A percentile compares a stretch with the other conserved stretches of the same genome.
Evolutionary conservation across 2,329 filamentous ascomycete species (phyloP).

Genomic region (Talaromyces albobiverticillius): DNA sequence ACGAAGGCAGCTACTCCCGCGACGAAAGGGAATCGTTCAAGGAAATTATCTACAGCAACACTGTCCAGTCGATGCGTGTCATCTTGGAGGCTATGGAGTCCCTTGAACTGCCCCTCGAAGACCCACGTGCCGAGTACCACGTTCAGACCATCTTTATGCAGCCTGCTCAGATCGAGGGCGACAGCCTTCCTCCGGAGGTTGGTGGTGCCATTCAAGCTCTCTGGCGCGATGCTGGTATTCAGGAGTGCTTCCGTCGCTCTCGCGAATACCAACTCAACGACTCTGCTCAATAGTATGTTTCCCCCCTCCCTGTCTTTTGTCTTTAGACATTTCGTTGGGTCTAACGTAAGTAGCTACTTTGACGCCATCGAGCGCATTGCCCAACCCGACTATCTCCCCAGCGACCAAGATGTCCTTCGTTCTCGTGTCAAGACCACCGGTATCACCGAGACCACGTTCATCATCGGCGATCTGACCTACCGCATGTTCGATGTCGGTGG

Average conservation of each 20-base stretch:
- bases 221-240: conserved; percentile 90
- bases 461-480: conserved; percentile 91
- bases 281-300: conserved; percentile 91
- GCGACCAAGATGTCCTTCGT: conserved; percentile 89
- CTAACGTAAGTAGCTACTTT: conserved; percentile 79
- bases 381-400: conserved; percentile 87
- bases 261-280: conserved; percentile 96
- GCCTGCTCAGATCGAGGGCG: conserved; percentile 91
- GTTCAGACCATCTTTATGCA: conserved; percentile 99
- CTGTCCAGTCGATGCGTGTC: conserved; percentile 67
- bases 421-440: conserved; percentile 97
- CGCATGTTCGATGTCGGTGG: conserved; percentile 98
- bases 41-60: conserved; percentile 71
- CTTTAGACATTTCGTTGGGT: conserved; percentile 32
- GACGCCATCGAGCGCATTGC: conserved; percentile 91
- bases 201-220: conserved; percentile 87
- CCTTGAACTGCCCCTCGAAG: conserved; percentile 76
- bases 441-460: conserved; percentile 96
- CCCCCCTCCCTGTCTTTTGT: not conserved
- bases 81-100: conserved; percentile 68
- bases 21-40: conserved; percentile 73
- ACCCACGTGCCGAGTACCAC: conserved; percentile 92
- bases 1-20: conserved; percentile 97
- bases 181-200: conserved; percentile 90
- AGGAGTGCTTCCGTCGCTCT: conserved; percentile 92